These are phyloP conservation scores for Rosa lucieae DNA, from an alignment of 306 rosid species.

Conservation along the genomic window DNA sequence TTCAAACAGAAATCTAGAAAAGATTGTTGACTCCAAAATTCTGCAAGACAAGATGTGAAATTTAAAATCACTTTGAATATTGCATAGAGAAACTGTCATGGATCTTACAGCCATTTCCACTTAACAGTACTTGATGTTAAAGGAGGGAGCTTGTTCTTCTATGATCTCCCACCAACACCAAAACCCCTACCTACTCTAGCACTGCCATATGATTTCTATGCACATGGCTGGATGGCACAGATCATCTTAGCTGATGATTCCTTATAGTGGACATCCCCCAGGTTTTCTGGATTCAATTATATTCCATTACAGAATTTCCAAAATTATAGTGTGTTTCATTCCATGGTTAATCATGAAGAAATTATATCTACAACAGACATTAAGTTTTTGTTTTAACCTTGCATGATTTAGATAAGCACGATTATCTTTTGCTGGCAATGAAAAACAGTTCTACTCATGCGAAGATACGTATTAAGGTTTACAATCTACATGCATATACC, in stretches of 20 bases:
- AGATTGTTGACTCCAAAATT: neutral
- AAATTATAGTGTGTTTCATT: neutral
- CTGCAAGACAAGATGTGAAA: neutral
- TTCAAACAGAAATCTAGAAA: neutral
- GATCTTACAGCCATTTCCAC: neutral
- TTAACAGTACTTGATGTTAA: neutral
- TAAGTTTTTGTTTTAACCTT: neutral
- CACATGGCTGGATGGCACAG: neutral
- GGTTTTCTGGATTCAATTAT: neutral
- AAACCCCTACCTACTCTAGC: neutral
- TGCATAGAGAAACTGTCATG: neutral
- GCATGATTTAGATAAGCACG: neutral
- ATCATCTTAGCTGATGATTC: neutral
- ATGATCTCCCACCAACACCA: slow-evolving; percentile 4
- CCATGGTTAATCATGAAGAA: slow-evolving; percentile 1
- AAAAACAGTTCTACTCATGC: neutral
- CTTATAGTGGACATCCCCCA: neutral
- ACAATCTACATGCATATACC: slow-evolving; percentile 44
- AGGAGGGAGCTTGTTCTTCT: slow-evolving; percentile 3
- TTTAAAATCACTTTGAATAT: neutral
- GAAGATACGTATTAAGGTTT: neutral
- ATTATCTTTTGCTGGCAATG: neutral
- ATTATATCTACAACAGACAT: neutral
- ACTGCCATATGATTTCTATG: neutral
- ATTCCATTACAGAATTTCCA: neutral